Evolutionary conservation across 441 rosid species (phyloP), one percentile per base, ranked within the genome.

Genomic region (Populus tomentosa): DNA sequence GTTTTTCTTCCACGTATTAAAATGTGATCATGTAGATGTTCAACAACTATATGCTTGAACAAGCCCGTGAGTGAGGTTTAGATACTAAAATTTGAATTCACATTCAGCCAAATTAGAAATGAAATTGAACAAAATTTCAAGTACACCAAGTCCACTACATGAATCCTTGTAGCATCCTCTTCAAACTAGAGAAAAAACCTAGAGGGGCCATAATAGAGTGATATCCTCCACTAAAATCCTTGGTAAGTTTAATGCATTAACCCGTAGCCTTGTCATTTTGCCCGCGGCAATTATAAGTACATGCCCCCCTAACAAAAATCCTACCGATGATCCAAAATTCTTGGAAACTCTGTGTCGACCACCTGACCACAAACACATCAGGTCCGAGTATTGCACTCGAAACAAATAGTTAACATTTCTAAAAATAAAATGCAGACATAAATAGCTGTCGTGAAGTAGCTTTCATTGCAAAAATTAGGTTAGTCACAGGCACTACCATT

Each of bases 1-100:
- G 75, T 80, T 88, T 42, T 79, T 72, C 65, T 76, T 82, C 35
- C 77, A 83, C 70, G 33, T 32, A 62, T 38, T 62, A 62, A 53
- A 72, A 72, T 5, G 36, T 16, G 14, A 59, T 74, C 40, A 69
- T 30, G 33, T 56, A 78, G 2, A 30, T 20, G 13, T 67, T 73
- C 67, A 64, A 35, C 6, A 11, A 56, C 7, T 30, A 46, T 46
- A 72, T 33, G 26, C 33, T 6, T 65, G 50, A 59, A 28, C 4
- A 7, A 53, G 8, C 42, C n/a, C 0, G 21, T 42, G 10, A 70
- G 5, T 18, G 46, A 5, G 46, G 46, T 10, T 11, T 40, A 42
- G 35, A 28, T 21, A 33, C 56, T 46, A 46, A 46, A 46, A 46
- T 46, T 13, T 11, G 56, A 11, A 46, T 46, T 0, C 20, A 0